Conservation (phyloP, 192 early-diverging fungal genomes). For the Podila epicladia region DNA sequence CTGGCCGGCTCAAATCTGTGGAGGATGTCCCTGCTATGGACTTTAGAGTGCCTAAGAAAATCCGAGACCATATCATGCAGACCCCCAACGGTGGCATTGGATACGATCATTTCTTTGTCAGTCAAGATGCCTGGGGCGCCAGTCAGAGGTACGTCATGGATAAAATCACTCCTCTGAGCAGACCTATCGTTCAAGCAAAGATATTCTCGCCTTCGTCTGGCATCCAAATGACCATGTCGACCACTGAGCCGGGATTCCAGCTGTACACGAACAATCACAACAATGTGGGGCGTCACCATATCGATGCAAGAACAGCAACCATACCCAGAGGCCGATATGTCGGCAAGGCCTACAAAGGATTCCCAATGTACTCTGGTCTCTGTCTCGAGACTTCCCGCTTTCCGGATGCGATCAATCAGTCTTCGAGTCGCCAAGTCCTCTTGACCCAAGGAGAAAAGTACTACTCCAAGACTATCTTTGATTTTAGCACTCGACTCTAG, state of each 20-base stretch:
- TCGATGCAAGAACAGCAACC: conserved; percentile 28
- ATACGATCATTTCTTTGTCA: conserved; percentile 86
- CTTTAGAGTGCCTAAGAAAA: conserved; percentile 60
- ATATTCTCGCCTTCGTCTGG: conserved; percentile 68
- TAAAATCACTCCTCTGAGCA: conserved; percentile 19
- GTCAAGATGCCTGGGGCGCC: conserved; percentile 36
- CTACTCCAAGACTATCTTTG: conserved; percentile 57
- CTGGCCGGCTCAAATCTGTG: conserved; percentile 66
- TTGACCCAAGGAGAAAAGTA: conserved; percentile 62
- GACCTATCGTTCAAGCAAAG: conserved; percentile 50
- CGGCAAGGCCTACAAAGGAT: conserved; percentile 38
- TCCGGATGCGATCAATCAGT: conserved; percentile 70
- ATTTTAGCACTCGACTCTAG: conserved; percentile 36
- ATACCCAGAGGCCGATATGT: conserved; percentile 14
- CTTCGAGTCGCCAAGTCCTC: conserved; percentile 64
- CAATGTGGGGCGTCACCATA: conserved; percentile 34
- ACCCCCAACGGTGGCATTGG: conserved; percentile 67
- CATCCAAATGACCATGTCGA: conserved; percentile 68
- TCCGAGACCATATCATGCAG: conserved; percentile 62
- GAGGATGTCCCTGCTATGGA: conserved; percentile 58
- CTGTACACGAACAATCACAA: conserved; percentile 88
- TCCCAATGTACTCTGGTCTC: conserved; percentile 65
- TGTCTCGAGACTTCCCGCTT: conserved; percentile 73
- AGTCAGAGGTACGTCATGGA: conserved; percentile 14
- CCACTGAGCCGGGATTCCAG: conserved; percentile 80